Percentiles rank a stretch among this genome's conserved stretches.
Conservation (phyloP, 768 basidiomycete species). For the Trametes sanguinea region DNA sequence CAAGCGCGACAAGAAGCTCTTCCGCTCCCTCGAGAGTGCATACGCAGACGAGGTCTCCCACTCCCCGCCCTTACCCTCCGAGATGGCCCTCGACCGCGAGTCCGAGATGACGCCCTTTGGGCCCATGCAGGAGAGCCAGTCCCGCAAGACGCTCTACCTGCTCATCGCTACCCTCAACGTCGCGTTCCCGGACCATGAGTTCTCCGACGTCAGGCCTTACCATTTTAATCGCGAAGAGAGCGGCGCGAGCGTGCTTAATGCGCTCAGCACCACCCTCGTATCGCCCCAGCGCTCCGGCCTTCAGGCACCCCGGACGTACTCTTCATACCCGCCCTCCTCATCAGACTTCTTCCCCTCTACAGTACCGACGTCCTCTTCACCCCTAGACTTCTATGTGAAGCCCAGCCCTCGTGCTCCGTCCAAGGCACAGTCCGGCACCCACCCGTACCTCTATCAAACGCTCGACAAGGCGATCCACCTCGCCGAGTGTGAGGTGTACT, state of each 20-base stretch:
- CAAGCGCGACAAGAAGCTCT: constrained; percentile 94
- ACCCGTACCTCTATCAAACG: constrained; percentile 84
- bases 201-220: constrained; percentile 86
- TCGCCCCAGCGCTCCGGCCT: constrained; percentile 69
- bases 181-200: constrained; percentile 97
- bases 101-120: constrained; percentile 87
- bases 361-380: constrained; percentile 71
- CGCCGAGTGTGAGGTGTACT: constrained; percentile 92
- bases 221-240: constrained; percentile 85
- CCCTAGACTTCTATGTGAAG: constrained; percentile 52
- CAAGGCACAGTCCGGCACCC: constrained; percentile 76
- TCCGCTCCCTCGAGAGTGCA: constrained; percentile 86
- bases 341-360: constrained; percentile 77
- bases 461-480: constrained; percentile 91
- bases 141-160: constrained; percentile 91
- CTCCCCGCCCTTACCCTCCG: constrained; percentile 84
- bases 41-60: constrained; percentile 80
- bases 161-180: constrained; percentile 96
- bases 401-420: constrained; percentile 71
- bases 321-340: constrained; percentile 77
- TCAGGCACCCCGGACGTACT: constrained; percentile 78
- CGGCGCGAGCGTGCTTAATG: constrained; percentile 75
- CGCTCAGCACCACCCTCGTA: constrained; percentile 80
- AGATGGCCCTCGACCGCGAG: constrained; percentile 69
- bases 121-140: constrained; percentile 79